Percentiles rank a stretch among this genome's conserved stretches.
These are phyloP conservation scores for Silene noctiflora DNA, from an alignment of 179 eudicot species.

Conservation along the genomic window DNA sequence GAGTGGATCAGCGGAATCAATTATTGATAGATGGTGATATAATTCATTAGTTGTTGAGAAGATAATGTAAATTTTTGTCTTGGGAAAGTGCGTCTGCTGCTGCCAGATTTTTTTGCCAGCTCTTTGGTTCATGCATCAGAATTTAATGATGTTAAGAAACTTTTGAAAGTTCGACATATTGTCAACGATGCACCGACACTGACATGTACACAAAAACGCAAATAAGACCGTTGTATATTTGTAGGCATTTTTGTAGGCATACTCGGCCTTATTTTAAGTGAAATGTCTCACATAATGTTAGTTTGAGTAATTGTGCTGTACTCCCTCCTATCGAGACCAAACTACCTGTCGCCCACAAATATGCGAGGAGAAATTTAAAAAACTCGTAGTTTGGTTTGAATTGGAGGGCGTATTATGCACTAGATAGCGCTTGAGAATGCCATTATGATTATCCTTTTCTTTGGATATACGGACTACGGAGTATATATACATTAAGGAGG, in stretches of 20 bases:
- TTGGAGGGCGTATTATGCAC: too few species aligned
- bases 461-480: too few species aligned
- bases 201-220: too few species aligned
- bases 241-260: not conserved
- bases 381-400: too few species aligned
- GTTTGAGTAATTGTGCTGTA: not conserved
- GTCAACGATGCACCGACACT: not conserved
- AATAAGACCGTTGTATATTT: not conserved
- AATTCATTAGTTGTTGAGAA: slow-evolving; percentile 13
- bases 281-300: not conserved
- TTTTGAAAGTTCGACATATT: not conserved
- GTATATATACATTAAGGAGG: too few species aligned
- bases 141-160: not conserved
- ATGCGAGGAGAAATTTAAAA: too few species aligned
- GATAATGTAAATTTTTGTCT: slow-evolving; percentile 28
- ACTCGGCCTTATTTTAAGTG: not conserved
- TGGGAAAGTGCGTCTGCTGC: slow-evolving; percentile 3
- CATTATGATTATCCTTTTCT: too few species aligned
- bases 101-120: not conserved
- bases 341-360: too few species aligned
- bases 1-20: slow-evolving; percentile 22
- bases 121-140: slow-evolving; percentile 13
- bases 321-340: too few species aligned
- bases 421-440: too few species aligned
- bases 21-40: slow-evolving; percentile 12